These are phyloP conservation scores for Polyplosphaeria fusca DNA, from an alignment of 495 filamentous ascomycete genomes.

Conservation along the genomic window DNA sequence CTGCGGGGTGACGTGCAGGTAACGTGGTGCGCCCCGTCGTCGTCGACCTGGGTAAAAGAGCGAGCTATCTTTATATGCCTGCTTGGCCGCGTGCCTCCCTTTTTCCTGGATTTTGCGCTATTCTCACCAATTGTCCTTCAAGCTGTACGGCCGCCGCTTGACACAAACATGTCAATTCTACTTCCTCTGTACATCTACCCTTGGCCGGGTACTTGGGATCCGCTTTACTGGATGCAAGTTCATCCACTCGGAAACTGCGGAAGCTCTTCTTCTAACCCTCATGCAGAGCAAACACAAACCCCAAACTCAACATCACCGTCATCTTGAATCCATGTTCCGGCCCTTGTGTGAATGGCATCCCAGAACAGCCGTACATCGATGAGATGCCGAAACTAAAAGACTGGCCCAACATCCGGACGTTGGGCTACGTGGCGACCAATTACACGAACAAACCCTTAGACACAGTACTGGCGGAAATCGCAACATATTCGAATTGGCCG, in stretches of 20 bases:
- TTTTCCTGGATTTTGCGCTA: conserved; percentile 1
- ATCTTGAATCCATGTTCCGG: conserved; percentile 29
- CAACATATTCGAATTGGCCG: conserved; percentile 22
- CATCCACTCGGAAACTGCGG: neutral
- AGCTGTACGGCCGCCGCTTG: neutral
- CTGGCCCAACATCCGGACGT: conserved; percentile 23
- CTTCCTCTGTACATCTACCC: conserved; percentile 33
- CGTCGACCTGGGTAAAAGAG: neutral
- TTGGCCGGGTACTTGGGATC: conserved; percentile 28
- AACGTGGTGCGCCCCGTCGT: neutral
- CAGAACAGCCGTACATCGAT: conserved; percentile 18
- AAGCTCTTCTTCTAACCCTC: neutral
- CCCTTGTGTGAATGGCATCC: conserved; percentile 10
- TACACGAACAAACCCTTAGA: conserved; percentile 28
- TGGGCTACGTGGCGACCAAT: conserved; percentile 31
- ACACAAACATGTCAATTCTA: conserved; percentile 14
- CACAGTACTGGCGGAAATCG: conserved; percentile 13
- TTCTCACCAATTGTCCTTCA: neutral
- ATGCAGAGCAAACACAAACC: conserved; percentile 5
- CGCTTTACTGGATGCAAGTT: conserved; percentile 27
- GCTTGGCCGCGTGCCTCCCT: neutral
- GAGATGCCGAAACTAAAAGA: conserved; percentile 27
- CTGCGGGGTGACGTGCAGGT: conserved; percentile 25
- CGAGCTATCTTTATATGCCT: neutral
- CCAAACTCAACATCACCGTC: conserved; percentile 23